phyloP scores from a whole-genome alignment of 2,329 filamentous ascomycete genomes.

The Xylaria sp. region DNA sequence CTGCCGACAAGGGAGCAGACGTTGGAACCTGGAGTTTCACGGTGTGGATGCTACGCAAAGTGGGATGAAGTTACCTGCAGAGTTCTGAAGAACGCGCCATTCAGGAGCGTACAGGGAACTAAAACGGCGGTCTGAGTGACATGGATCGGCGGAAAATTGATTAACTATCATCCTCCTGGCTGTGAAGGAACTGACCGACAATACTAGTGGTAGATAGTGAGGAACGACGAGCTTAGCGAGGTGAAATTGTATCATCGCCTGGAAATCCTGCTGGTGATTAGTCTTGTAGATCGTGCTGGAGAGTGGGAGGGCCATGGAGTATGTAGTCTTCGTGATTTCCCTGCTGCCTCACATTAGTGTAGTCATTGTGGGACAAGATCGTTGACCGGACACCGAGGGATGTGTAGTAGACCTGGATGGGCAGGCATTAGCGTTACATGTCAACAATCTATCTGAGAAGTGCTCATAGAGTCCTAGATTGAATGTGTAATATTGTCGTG shows the following conservation, averaged over 20 bases:
- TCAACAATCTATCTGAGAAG: background rate
- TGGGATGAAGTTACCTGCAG: too few relatives aligned
- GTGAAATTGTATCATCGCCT: background rate
- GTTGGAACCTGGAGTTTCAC: background rate
- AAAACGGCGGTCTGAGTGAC: background rate
- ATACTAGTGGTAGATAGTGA: background rate
- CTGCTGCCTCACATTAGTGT: background rate
- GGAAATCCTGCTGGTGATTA: background rate
- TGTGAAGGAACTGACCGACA: constrained; percentile 1
- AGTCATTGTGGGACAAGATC: background rate
- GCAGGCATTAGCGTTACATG: background rate
- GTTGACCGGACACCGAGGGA: background rate
- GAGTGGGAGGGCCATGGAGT: background rate
- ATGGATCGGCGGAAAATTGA: background rate
- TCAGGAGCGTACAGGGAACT: background rate
- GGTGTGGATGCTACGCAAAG: background rate
- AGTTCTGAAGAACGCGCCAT: background rate
- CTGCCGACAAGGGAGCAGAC: background rate
- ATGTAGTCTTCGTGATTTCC: background rate
- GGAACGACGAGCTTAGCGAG: background rate
- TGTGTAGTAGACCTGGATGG: background rate
- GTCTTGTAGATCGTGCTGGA: background rate
- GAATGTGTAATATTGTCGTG: background rate
- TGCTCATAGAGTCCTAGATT: background rate
- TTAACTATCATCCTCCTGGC: background rate